Evolutionary conservation across 176 grass and related monocot species (phyloP), one percentile per base, ranked within the genome.

Genomic region (Chrysopogon serrulatus): DNA sequence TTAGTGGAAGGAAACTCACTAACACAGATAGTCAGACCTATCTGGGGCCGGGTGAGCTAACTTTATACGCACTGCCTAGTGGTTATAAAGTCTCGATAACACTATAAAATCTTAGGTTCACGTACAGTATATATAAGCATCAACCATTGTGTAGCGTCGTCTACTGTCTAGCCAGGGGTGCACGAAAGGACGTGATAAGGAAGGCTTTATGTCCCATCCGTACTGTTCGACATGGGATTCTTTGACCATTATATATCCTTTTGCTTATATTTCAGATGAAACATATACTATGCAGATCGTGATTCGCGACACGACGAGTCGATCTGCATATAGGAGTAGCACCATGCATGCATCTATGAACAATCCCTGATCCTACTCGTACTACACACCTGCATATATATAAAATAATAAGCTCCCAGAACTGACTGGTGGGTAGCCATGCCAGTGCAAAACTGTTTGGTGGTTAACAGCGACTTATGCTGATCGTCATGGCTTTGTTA

Each of bases 151-250:
- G 64, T 36, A n/a, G n/a, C n/a, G n/a, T n/a, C n/a, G 32, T 66
- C 65, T 37, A 68, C 45, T 21, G 86, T 63, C 30, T 47, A 45
- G 63, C 23, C 53, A 24, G 73, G 30, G 54, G 72, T 39, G 65
- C 54, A 77, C 62, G 36, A 86, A 71, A 90, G 59, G 73, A 78
- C 79, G 71, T 72, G 77, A 73, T 56, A 72, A 60, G 35, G 56
- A 71, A 78, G 15, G 28, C 83, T 86, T 86, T 71, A 72, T 73
- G 78, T 86, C 83, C 42, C 77, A 71, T 86, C 83, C 28, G 30
- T 71, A 24, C 83, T 82, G 65, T 82, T 86, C 0, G 35, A 78
- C 54, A 24, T 4, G 35, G 36, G 88, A 86, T 57, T 77, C 79
- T 78, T 90, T 78, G 65, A 72, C 83, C 57, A 72, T 73, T n/a